Evolutionary conservation across 2,329 filamentous ascomycete genomes (phyloP).

Genomic region (Penicillium oxalicum): DNA sequence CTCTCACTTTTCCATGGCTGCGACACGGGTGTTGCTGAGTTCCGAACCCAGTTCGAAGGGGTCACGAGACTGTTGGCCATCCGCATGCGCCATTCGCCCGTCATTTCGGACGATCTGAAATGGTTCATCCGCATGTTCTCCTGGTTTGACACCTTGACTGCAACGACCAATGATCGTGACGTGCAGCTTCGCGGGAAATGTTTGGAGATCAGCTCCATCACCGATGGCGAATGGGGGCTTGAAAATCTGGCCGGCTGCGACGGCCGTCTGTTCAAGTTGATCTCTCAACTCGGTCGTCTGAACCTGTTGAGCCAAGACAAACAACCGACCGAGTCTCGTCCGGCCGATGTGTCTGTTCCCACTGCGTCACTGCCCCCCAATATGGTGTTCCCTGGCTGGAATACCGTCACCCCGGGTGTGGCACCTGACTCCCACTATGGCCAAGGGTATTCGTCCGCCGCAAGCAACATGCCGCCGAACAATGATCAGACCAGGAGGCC

Average conservation of each 20-base stretch:
- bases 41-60: constrained; percentile 86
- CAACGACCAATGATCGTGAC: constrained; percentile 86
- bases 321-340: constrained; percentile 27
- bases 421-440: constrained; percentile 35
- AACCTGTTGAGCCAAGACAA: constrained; percentile 73
- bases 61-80: constrained; percentile 84
- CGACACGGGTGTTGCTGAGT: constrained; percentile 86
- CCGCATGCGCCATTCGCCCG: constrained; percentile 56
- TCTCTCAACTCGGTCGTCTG: constrained; percentile 74
- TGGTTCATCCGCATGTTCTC: constrained; percentile 94
- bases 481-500: constrained; percentile 17
- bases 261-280: constrained; percentile 75
- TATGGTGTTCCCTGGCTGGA: constrained; percentile 26
- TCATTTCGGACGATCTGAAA: constrained; percentile 58
- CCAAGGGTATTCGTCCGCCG: constrained; percentile 23
- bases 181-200: constrained; percentile 64
- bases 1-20: constrained; percentile 90
- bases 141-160: constrained; percentile 89
- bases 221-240: constrained; percentile 63
- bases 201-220: constrained; percentile 58
- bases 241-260: constrained; percentile 89
- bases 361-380: constrained; percentile 31
- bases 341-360: constrained; percentile 20
- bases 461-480: constrained; percentile 24
- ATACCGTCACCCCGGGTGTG: constrained; percentile 13